Base-by-base conservation (phyloP, 495 filamentous ascomycete species). In the Immersiella caudata region DNA sequence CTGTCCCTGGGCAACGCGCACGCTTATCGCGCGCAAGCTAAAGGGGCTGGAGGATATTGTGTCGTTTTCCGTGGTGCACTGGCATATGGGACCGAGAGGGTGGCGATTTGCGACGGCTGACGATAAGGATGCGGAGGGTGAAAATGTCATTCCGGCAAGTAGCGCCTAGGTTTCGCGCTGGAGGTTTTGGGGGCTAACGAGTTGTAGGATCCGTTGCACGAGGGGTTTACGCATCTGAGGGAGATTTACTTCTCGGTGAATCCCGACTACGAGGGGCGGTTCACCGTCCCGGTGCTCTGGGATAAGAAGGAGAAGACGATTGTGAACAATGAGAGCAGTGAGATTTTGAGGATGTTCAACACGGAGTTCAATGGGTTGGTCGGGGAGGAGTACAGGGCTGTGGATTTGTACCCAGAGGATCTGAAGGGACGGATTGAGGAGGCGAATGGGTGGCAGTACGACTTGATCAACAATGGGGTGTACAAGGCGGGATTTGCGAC, bases 271-370 rank as follows among this genome's bases (percentile, higher is more conserved):
- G 79, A 83, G 52, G 91, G 90, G 1, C 81, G 91, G 25, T 95
- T 89, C 75, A 95, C 92, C 0, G 91, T 96, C 7, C 93, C 93
- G 2, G 84, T 87, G 27, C 81, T 96, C 25, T 95, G 88, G 81
- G 92, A 96, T 76, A 91, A 83, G 73, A 88, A 90, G 78, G 78
- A 78, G 56, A 82, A 87, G 66, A 88, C 84, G 25, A 91, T 94
- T 67, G 92, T 94, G 65, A 93, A 85, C 77, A 96, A 96, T 68
- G 93, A 96, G 83, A 92, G 89, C 70, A 86, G 85, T 67, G 93
- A 96, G 82, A 92, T 96, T 69, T 87, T 95, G 64, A 78, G 90
- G 35, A 90, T 92, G 84, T 76, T 92, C 3, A 88, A 86, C 66
- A 81, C 79, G 0, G 87, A 75, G 67, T 91, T 91, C 68, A 83